Evolutionary conservation across 2,329 filamentous ascomycete species (phyloP), one percentile per base, ranked within the genome.

Genomic region (Fusarium cicatricum): DNA sequence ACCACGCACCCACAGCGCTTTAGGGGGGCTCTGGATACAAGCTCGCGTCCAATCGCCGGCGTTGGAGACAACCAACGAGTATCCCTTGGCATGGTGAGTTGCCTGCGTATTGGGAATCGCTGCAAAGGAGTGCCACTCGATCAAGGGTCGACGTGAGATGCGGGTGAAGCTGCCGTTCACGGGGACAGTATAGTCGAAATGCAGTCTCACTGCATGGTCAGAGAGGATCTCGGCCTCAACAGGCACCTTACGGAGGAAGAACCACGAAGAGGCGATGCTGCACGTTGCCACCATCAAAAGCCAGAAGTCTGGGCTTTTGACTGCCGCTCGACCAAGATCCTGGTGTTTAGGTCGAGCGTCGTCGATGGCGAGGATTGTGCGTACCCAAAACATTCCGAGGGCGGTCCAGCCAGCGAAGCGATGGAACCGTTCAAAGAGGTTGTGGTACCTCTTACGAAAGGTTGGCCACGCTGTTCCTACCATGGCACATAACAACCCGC

Each of bases 71-170:
- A 92, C 77, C 26, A 90, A 78, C 0, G 87, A 90, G 74, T 88
- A 91, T 12, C 84, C 86, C 33, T 65, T 66, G 16, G 64, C 63
- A 2, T 66, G 54, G 1, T 60, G 48, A 19, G 66, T 69, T 11
- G 60, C 52, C 48, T 77, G 70, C 3, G 83, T 79, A 55, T 85
- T 81, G 1, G 89, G 86, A 56, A 92, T 90, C 2, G 87, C 88
- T 37, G 90, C 90, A 69, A 93, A 93, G 1, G 86, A 84, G 74
- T 93, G 90, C 81, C 88, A 91, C 73, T 93, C 90, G 9, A 81
- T 74, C 33, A 91, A 77, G 0, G 89, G 89, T 9, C 80, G 78
- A 47, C 82, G 81, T 3, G 88, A 84, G 19, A 92, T 74, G 34
- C 88, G 84, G 3, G 75, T 75, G 57, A 77, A 77, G 64, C 65